Evolutionary conservation across 73 alveolate genomes (phyloP), one percentile per base, ranked within the genome.

Genomic region (Uronychia binucleata): DNA sequence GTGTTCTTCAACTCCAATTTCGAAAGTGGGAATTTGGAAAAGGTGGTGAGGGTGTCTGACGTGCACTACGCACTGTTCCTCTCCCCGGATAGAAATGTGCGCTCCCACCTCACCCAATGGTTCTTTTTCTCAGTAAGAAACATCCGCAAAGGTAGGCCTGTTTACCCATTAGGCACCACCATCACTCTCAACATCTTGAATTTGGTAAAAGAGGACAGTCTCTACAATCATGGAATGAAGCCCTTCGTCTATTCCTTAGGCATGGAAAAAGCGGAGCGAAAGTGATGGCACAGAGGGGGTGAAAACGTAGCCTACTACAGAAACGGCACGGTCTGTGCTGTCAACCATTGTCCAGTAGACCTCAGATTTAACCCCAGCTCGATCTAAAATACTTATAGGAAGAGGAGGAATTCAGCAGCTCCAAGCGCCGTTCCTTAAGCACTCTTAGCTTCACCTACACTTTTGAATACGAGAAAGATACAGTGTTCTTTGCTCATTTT

Each of bases 201-300:
- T 87, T 77, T 93, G 77, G 83, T 89, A 74, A 94, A 94, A 82
- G 75, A 78, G 0, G 77, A 78, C 30, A 57, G 86, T 28, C 77
- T 94, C 34, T 95, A 93, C 83, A 95, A 95, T 78, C 74, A 86
- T 74, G 98, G 98, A 1, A 93, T 93, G 96, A 81, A 95, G 60
- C 93, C 94, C 28, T 91, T 94, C 32, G 87, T 87, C 0, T 93
- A 34, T 78, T 87, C 96, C 13, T 59, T 35, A 67, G 82, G 88
- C 80, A 74, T 78, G 25, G 81, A 87, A 26, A 86, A 87, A 75
- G 28, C 34, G 8, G 28, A 30, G 19, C 75, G 83, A 77, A 28
- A 26, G 26, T 85, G 89, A 0, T 95, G 98, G 96, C 89, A 90
- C 76, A 86, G 97, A 87, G 96, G 93, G 26, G 96, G 98, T 25